Base-by-base conservation (phyloP, 371 early-diverging fungal genomes). In the Mucor mucedo region DNA sequence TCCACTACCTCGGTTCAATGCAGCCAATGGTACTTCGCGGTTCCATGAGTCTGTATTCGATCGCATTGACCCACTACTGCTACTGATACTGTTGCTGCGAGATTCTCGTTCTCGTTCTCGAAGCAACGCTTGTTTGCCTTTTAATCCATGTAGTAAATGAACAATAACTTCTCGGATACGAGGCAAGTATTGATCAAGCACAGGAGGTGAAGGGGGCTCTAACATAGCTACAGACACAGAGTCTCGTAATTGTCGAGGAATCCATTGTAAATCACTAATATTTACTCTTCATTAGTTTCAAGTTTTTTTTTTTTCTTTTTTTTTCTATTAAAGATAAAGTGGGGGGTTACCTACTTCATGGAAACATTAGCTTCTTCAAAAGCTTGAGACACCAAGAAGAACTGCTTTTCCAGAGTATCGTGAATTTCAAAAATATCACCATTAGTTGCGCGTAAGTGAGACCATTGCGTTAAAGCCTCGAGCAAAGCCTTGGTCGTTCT, bases 131-230 rank as follows among this genome's bases (percentile, higher is more conserved):
- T 88, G 88, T 44, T 85, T 88, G 10, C 74, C 79, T 47, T 85
- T 86, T 9, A 88, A 62, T 4, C 87, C 88, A 65, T 88, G 87
- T 11, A 88, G 64, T 28, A 88, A 72, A 50, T 76, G 81, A 33
- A 88, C 86, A 66, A 88, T 88, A 13, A 86, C 82, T 57, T 86
- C 88, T 41, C 83, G 80, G 54, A 88, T 86, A 52, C 78, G 78
- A 35, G 88, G 88, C 30, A 88, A 62, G 55, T 86, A 74, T 55
- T 80, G 78, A 41, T 88, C 87, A 8, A 88, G 61, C 3, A 80
- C 71, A 1, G 70, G 53, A 8, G 82, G 82, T 2, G 88, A 86
- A 28, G 85, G 84, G 5, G 77, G 78, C 53, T 88, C 84, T 0
- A 76, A 68, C 69, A 88, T 78, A 2, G 86, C 83, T 3, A 68